phyloP scores from a whole-genome alignment of 192 early-diverging fungal genomes.

The Coemansia sp. region DNA sequence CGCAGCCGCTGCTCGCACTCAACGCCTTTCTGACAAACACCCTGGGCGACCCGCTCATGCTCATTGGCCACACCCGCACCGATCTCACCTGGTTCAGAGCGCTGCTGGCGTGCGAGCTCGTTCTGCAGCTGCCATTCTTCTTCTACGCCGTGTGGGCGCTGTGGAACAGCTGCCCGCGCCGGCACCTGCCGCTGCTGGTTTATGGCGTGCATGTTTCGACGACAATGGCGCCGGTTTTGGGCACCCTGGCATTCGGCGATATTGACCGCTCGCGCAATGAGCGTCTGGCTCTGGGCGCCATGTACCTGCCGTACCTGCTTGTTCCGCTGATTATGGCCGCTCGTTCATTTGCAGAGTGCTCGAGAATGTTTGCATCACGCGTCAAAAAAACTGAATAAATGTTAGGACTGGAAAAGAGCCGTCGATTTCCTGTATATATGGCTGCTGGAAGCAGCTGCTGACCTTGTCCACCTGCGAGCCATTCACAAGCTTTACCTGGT shows the following conservation, averaged over 20 bases:
- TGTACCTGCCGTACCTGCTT: slow-evolving; percentile 68
- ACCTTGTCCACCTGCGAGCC: no score
- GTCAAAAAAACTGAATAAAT: no score
- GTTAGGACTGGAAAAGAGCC: no score
- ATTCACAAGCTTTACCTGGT: no score
- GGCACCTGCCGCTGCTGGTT: slow-evolving; percentile 52
- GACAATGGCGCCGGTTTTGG: slow-evolving; percentile 59
- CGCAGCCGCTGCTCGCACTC: slow-evolving; percentile 27
- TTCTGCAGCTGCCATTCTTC: slow-evolving; percentile 70
- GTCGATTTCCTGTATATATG: no score
- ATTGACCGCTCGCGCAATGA: slow-evolving; percentile 44
- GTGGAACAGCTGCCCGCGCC: slow-evolving; percentile 32
- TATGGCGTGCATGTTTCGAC: slow-evolving; percentile 75
- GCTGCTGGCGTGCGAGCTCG: slow-evolving; percentile 57
- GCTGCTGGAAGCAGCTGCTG: no score
- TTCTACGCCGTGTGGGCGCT: slow-evolving; percentile 58
- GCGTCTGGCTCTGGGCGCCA: slow-evolving; percentile 37
- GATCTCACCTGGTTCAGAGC: slow-evolving; percentile 61
- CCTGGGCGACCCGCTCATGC: slow-evolving; percentile 64
- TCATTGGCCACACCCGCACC: slow-evolving; percentile 18
- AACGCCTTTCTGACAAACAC: slow-evolving; percentile 49
- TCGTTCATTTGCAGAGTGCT: slow-evolving; percentile 24
- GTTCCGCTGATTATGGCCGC: slow-evolving; percentile 58
- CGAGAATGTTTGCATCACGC: slow-evolving; percentile 6
- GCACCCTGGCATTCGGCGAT: slow-evolving; percentile 51